These are phyloP conservation scores for Tricholoma flavovirens DNA, from an alignment of 768 basidiomycete genomes.

Conservation along the genomic window DNA sequence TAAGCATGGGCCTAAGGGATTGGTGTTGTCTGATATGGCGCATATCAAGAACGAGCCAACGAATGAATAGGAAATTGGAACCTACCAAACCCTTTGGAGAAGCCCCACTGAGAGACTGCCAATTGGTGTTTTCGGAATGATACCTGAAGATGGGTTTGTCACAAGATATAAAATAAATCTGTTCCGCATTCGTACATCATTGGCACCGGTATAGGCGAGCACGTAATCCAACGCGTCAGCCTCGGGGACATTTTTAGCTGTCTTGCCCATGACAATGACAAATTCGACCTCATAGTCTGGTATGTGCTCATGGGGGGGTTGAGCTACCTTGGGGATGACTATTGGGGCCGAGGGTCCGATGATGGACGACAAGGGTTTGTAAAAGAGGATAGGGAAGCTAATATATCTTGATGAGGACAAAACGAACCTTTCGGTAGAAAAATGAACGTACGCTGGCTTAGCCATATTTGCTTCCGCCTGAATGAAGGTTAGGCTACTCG, in stretches of 20 bases:
- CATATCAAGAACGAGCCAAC: not conserved
- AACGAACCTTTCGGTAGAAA: not conserved
- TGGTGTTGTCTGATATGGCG: conserved; percentile 48
- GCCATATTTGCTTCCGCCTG: conserved; percentile 57
- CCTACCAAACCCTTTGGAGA: conserved; percentile 82
- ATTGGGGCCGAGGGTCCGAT: conserved; percentile 68
- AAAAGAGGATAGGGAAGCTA: conserved; percentile 72
- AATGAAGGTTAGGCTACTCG: not conserved
- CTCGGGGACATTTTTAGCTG: conserved; percentile 74
- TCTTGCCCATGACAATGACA: conserved; percentile 76
- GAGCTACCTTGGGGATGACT: conserved; percentile 58
- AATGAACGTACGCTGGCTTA: conserved; percentile 49
- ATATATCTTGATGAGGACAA: not conserved
- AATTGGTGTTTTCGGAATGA: conserved; percentile 83
- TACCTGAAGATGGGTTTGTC: conserved; percentile 34
- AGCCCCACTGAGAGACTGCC: conserved; percentile 79
- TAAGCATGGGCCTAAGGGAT: conserved; percentile 77
- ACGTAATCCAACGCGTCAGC: conserved; percentile 82
- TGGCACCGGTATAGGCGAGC: conserved; percentile 74
- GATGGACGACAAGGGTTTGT: conserved; percentile 66
- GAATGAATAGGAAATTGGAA: not conserved
- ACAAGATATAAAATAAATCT: not conserved
- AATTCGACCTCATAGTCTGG: conserved; percentile 84
- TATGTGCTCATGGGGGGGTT: conserved; percentile 63
- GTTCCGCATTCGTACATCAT: conserved; percentile 48